Conservation (phyloP, 257 asterid species). For the Jasminum sambac region DNA sequence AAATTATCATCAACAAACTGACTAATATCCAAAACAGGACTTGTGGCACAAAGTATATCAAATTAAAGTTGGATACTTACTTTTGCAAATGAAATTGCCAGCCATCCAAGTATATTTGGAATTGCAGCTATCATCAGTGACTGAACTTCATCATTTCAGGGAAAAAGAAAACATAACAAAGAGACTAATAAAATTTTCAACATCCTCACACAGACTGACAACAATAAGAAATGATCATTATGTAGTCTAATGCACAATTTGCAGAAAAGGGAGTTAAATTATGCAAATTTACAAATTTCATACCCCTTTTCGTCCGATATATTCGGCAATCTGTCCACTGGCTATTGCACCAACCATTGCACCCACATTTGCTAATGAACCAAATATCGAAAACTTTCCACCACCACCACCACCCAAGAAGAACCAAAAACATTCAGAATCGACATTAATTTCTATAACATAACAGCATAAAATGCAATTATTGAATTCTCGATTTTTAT, state of each 20-base stretch:
- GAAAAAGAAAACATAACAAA: not conserved
- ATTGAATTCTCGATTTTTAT: too few relatives aligned
- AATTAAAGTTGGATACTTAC: constrained; percentile 40
- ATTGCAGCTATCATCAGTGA: constrained; percentile 82
- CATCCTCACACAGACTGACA: not conserved
- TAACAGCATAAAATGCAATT: not conserved
- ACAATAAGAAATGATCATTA: not conserved
- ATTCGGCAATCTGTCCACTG: constrained; percentile 90
- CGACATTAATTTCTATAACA: not conserved
- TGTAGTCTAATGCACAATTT: not conserved
- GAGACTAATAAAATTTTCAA: not conserved
- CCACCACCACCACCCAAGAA: not conserved
- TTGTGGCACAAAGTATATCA: constrained; percentile 2
- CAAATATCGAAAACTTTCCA: constrained; percentile 74
- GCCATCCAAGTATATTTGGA: constrained; percentile 92
- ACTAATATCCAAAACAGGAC: not conserved
- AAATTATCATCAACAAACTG: not conserved
- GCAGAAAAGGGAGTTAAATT: not conserved
- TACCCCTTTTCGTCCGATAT: constrained; percentile 93
- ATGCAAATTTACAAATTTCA: not conserved
- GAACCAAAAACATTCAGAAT: constrained; percentile 1
- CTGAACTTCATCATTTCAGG: constrained; percentile 45
- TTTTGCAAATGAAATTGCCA: constrained; percentile 77
- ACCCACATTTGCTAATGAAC: constrained; percentile 87
- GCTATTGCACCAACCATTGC: constrained; percentile 95